Conservation (phyloP, 2,329 filamentous ascomycete species). For the Penicillium sp. region DNA sequence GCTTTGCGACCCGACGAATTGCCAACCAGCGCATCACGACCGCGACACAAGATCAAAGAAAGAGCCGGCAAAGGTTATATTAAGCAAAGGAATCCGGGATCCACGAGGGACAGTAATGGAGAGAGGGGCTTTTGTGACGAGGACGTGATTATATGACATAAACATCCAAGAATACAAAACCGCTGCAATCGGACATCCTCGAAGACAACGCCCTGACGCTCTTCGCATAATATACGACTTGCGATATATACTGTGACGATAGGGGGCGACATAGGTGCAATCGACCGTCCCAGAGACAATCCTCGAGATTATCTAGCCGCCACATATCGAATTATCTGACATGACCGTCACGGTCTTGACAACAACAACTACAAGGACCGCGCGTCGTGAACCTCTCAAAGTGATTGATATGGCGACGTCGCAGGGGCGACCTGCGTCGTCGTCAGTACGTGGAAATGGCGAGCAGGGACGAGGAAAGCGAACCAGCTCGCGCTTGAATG, state of each 20-base stretch:
- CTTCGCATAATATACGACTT: not conserved
- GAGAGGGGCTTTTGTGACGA: not conserved
- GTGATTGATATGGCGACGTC: constrained; percentile 36
- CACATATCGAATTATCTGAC: constrained; percentile 14
- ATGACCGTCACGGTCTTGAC: constrained; percentile 38
- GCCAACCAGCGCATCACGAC: constrained; percentile 1
- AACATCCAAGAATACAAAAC: not conserved
- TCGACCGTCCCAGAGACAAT: not conserved
- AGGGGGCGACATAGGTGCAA: not conserved
- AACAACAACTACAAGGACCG: constrained; percentile 28
- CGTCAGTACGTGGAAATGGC: constrained; percentile 13
- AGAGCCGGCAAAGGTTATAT: not conserved
- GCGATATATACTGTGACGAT: not conserved
- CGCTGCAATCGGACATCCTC: not conserved
- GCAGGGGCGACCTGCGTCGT: constrained; percentile 33
- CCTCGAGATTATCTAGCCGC: not conserved
- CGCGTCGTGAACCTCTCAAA: constrained; percentile 35
- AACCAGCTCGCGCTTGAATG: constrained; percentile 33
- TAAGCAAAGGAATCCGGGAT: not conserved
- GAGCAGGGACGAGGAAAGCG: constrained; percentile 19
- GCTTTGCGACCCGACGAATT: not conserved
- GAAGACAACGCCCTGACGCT: not conserved
- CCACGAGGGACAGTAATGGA: not conserved
- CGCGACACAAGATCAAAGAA: not conserved
- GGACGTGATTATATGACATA: not conserved